Evolutionary conservation across 768 basidiomycete species (phyloP), one percentile per base, ranked within the genome.

Genomic region (Suillus weaverae): DNA sequence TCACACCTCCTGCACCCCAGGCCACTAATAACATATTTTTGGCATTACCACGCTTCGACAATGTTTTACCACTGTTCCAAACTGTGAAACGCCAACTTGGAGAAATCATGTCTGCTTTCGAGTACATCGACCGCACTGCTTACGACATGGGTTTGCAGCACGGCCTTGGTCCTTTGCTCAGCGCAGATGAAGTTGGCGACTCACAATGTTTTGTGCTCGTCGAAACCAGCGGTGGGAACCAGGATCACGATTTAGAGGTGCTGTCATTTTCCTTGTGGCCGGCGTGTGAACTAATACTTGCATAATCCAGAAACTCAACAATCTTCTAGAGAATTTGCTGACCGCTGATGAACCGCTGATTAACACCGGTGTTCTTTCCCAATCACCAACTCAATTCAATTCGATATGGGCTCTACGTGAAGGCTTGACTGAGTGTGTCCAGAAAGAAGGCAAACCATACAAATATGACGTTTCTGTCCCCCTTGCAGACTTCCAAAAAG

Each of bases 381-480:
- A 98, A 71, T 91, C 90, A 35, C 90, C 94, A 26, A 85, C 90
- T 0, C 97, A 99, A 74, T 94, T 96, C 71, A 85, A 89, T 1
- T 89, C 91, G 0, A 78, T 99, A 2, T 99, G 97, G 97, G 87
- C 89, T 0, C 81, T 98, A 22, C 90, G 97, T 33, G 97, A 99
- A 78, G 89, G 92, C 18, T 84, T 99, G 32, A 87, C 97, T 2
- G 97, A 99, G 76, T 92, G 95, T 5, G 85, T 92, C 5, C 91
- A 92, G 44, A 98, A 98, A 74, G 89, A 94, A 74, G 97, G 97
- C 50, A 95, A 94, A 70, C 88, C 90, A 7, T 99, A 98, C 82
- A 99, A 99, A 79, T 99, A 99, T 73, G 95, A 97, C 71, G 86
- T 99, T 53, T 95, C 93, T 13, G 86, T 99, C 16, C 96, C 96